phyloP scores from a whole-genome alignment of 306 rosid species.

The Trifolium subterraneum region DNA sequence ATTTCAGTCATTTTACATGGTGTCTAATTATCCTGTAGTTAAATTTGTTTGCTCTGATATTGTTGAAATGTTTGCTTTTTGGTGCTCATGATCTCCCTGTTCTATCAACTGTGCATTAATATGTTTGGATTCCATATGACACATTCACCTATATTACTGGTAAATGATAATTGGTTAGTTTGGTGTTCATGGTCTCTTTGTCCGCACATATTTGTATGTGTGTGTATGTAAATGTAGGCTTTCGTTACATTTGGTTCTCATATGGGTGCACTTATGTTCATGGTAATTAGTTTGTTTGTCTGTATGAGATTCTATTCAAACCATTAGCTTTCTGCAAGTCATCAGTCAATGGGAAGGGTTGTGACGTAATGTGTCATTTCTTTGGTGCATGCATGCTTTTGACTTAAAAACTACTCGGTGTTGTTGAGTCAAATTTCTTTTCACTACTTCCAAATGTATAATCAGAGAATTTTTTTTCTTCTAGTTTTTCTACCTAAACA shows the following conservation, averaged over 20 bases:
- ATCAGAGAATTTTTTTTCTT: neutral
- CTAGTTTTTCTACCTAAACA: neutral
- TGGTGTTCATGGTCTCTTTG: neutral
- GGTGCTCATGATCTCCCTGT: neutral
- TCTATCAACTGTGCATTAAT: neutral
- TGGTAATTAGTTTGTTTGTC: neutral
- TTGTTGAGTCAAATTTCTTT: conserved; percentile 9
- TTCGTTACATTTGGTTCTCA: neutral
- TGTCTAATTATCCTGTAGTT: conserved; percentile 18
- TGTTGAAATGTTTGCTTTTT: conserved; percentile 13
- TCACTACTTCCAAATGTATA: conserved; percentile 7
- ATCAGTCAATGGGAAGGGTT: conserved; percentile 15
- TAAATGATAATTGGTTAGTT: neutral
- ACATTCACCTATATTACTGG: neutral
- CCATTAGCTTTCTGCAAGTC: neutral
- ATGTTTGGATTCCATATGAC: neutral
- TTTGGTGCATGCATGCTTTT: conserved; percentile 10
- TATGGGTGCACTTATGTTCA: neutral
- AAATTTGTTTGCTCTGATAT: conserved; percentile 17
- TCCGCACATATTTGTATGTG: neutral
- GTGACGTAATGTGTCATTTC: conserved; percentile 2
- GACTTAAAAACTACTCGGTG: neutral
- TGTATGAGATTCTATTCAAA: neutral
- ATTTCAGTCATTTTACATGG: conserved; percentile 1
- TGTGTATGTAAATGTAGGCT: neutral